Base-by-base conservation (phyloP, 768 basidiomycete species). In the Boletellus ananiceps region DNA sequence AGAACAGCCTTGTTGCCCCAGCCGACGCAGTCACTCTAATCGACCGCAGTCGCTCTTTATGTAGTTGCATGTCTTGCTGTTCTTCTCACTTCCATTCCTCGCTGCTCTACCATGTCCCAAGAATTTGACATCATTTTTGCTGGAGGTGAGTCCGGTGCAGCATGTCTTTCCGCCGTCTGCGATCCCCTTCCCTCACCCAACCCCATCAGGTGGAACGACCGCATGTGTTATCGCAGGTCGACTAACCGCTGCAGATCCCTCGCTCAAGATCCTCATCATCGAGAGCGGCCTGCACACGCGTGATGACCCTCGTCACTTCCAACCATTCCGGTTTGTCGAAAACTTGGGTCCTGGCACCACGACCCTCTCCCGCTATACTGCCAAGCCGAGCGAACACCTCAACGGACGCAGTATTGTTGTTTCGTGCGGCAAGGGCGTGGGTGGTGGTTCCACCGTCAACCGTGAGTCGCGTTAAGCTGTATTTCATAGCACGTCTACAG, bases 211-310 rank as follows among this genome's bases (percentile, higher is more conserved):
- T 1, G 66, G 67, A 16, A 57, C 62, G 15, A 52, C 61, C 7
- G 67, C 62, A 9, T 61, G 61, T 37, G 52, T 69, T n/a, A 50
- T 52, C 4, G 64, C 67, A 18, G 61, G 61, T 2, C 60, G 67
- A 15, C 52, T 68, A 7, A 56, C 56, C 11, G 46, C 50, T 0
- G 59, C 57, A 2, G 56, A 65, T 29, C 62, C 67, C 4, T 48
- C 51, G 5, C 61, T 65, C 36, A 63, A 51, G 41, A 64, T 68
- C 25, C 54, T 64, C 9, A 15, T 67, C 18, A 52, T 67, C 9
- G 65, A 67, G 44, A 50, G 50, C 8, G 66, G 66, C 3, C 56
- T 52, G 16, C 56, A 56, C 35, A 56, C 59, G 2, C 49, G 56
- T 25, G 52, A 60, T 16, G 41, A 59, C 35, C 51, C 49, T 31